Percentiles rank a stretch among this genome's conserved stretches.
These are phyloP conservation scores for Termitomyces sp. DNA, from an alignment of 768 basidiomycete species.

Conservation along the genomic window DNA sequence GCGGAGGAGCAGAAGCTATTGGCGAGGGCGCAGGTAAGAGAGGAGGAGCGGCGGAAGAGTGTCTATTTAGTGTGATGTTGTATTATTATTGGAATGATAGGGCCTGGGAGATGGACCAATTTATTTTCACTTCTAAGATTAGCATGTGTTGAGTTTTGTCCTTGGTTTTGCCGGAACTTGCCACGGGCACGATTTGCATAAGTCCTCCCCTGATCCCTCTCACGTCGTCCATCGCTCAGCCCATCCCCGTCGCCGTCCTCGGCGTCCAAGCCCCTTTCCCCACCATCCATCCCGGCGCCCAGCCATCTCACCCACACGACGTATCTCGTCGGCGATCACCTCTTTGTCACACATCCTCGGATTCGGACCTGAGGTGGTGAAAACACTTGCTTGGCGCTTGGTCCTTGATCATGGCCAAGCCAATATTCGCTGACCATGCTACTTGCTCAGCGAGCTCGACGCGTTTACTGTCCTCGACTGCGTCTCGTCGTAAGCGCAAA, in stretches of 20 bases:
- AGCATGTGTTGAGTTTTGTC: conserved; percentile 1
- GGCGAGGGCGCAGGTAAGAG: conserved; percentile 35
- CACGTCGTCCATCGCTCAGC: conserved; percentile 7
- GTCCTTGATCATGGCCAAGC: conserved; percentile 47
- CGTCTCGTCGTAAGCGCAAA: conserved; percentile 9
- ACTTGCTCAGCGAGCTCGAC: conserved; percentile 16
- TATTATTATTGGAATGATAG: neutral
- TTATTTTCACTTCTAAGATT: conserved; percentile 11
- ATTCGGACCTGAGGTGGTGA: conserved; percentile 11
- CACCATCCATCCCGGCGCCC: conserved; percentile 17
- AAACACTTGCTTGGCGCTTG: conserved; percentile 35
- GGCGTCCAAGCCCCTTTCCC: conserved; percentile 12
- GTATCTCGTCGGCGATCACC: neutral
- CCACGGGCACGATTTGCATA: neutral
- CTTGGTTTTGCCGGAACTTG: conserved; percentile 14
- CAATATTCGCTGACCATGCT: conserved; percentile 28
- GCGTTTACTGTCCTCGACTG: conserved; percentile 1
- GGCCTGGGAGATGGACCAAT: neutral
- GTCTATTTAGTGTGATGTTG: conserved; percentile 17
- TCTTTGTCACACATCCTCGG: neutral
- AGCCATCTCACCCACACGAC: conserved; percentile 1
- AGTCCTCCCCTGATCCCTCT: conserved; percentile 7
- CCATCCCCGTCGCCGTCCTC: conserved; percentile 12
- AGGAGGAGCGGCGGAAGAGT: conserved; percentile 49
- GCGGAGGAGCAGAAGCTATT: conserved; percentile 26